Evolutionary conservation across 2,329 filamentous ascomycete genomes (phyloP).

Genomic region (Alternaria ethzedia): DNA sequence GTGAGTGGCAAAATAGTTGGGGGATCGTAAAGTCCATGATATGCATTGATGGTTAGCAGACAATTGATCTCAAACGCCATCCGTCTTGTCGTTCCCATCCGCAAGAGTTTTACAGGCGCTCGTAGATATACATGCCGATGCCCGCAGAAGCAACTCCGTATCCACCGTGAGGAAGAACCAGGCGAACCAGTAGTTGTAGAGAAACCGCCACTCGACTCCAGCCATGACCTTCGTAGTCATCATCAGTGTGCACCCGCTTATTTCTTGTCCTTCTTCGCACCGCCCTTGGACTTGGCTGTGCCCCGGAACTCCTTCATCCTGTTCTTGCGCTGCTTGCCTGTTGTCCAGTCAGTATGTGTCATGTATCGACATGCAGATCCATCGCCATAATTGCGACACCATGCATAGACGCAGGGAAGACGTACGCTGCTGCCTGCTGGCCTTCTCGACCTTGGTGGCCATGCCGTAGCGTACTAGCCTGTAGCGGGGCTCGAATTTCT

Average conservation of each 20-base stretch:
- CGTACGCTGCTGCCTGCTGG: conserved; percentile 98
- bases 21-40: conserved; percentile 47
- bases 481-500: conserved; percentile 99
- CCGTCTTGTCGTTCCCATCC: conserved; percentile 46
- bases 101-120: conserved; percentile 49
- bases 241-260: conserved; percentile 44
- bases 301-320: conserved; percentile 97
- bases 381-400: conserved; percentile 8
- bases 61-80: conserved; percentile 49
- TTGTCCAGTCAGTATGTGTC: conserved; percentile 45
- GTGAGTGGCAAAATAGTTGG: conserved; percentile 14
- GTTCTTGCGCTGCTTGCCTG: conserved; percentile 99
- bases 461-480: conserved; percentile 92
- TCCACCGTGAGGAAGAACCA: conserved; percentile 42
- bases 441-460: conserved; percentile 94
- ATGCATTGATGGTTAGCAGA: conserved; percentile 50
- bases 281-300: conserved; percentile 97
- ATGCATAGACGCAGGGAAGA: conserved; percentile 45
- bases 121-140: conserved; percentile 49
- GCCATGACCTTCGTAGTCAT: conserved; percentile 39
- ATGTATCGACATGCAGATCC: conserved; percentile 11
- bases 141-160: conserved; percentile 43
- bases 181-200: conserved; percentile 41
- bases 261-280: conserved; percentile 86
- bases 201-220: conserved; percentile 40